Evolutionary conservation across 2,329 filamentous ascomycete genomes (phyloP), one percentile per base, ranked within the genome.

Genomic region (Fusarium brachygibbosum): DNA sequence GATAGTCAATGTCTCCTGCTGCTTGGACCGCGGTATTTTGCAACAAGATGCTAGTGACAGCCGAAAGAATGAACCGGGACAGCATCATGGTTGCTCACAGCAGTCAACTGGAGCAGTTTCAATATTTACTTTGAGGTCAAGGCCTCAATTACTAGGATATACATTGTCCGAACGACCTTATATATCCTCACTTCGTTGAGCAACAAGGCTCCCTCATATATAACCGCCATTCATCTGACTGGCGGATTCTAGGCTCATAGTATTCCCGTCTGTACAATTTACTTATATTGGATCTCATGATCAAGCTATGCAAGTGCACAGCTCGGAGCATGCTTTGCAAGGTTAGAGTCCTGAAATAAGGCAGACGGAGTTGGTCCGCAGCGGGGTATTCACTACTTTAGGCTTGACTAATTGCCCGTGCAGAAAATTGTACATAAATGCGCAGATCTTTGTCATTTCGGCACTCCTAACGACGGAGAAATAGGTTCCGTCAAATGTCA

Each of bases 1-100:
- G 41, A 14, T 74, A 74, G 28, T 63, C 58, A 3, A 66, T 42
- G 4, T 34, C 37, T 21, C 54, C 29, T 5, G 58, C 50, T 17
- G 67, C 63, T 34, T 53, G 46, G 7, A 29, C 35, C 4, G n/a
- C 29, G 8, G 31, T 46, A 10, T 23, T 31, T 4, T 58, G 66
- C 3, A 50, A 12, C 17, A 68, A 12, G 6, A 57, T 13, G 25
- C 54, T 28, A 19, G 41, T 58, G 6, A 64, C 14, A 21, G 58
- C 42, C n/a, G 48, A 35, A 10, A 70, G 8, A 6, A 60, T 34
- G 4, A 50, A 5, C n/a, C 44, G 60, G 1, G 29, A 29, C 17
- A 46, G 7, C 67, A 70, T 70, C 16, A 5, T 11, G 17, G 4
- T n/a, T 8, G 6, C 3, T 13, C 21, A 6, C 7, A 19, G 4